A percentile compares a stretch with the other conserved stretches of the same genome.
phyloP scores from a whole-genome alignment of 768 basidiomycete species.

The Russula dissimulans region DNA sequence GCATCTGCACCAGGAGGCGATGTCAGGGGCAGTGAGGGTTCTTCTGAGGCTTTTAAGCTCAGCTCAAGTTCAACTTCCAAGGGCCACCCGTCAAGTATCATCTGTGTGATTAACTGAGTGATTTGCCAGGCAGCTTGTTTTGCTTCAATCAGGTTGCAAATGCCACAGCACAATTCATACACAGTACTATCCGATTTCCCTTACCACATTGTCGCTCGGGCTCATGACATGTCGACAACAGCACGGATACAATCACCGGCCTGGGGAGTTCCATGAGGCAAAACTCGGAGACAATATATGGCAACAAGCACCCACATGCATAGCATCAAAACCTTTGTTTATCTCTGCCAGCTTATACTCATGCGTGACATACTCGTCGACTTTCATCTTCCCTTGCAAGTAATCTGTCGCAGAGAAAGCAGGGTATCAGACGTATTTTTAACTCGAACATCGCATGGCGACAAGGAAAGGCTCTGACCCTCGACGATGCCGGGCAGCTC shows the following conservation, averaged over 20 bases:
- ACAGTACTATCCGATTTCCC: not conserved
- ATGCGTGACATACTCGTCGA: slow-evolving; percentile 97
- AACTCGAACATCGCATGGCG: not conserved
- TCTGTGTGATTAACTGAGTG: too few relatives aligned
- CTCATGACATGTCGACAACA: slow-evolving; percentile 72
- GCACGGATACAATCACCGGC: slow-evolving; percentile 88
- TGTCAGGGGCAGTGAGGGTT: too few relatives aligned
- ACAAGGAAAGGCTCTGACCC: slow-evolving; percentile 36
- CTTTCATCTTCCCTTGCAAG: slow-evolving; percentile 68
- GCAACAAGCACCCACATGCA: slow-evolving; percentile 66
- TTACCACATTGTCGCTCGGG: not conserved
- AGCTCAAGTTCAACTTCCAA: too few relatives aligned
- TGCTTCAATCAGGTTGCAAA: too few relatives aligned
- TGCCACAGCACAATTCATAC: not conserved
- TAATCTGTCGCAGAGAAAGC: slow-evolving; percentile 46
- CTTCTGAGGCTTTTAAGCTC: too few relatives aligned
- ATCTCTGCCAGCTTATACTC: slow-evolving; percentile 62
- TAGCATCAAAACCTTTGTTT: slow-evolving; percentile 86
- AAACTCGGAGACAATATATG: not conserved
- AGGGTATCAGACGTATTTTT: not conserved
- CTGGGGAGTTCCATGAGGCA: slow-evolving; percentile 29
- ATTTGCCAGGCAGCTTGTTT: too few relatives aligned
- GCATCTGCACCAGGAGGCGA: too few relatives aligned
- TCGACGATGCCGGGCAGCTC: slow-evolving; percentile 92
- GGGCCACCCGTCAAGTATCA: too few relatives aligned